phyloP scores from a whole-genome alignment of 371 early-diverging fungal species.

The Mucor circinelloides region DNA sequence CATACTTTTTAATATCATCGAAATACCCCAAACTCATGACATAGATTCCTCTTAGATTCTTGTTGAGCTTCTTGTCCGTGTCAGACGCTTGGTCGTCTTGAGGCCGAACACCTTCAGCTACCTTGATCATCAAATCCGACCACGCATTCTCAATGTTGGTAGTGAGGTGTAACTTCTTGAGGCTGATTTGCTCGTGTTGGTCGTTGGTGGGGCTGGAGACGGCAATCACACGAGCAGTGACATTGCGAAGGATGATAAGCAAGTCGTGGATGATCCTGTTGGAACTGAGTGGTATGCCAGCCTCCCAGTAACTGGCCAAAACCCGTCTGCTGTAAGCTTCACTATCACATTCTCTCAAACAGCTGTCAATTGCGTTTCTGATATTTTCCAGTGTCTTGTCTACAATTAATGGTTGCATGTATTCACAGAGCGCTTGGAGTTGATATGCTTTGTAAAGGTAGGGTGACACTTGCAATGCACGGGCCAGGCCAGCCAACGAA shows the following conservation, averaged over 20 bases:
- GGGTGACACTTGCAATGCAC: constrained; percentile 56
- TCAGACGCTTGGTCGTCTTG: constrained; percentile 10
- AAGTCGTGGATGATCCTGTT: constrained; percentile 52
- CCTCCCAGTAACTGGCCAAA: constrained; percentile 42
- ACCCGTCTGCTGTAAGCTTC: constrained; percentile 26
- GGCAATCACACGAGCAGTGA: constrained; percentile 44
- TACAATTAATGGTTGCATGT: constrained; percentile 49
- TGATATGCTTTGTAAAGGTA: constrained; percentile 43
- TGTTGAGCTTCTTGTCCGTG: constrained; percentile 30
- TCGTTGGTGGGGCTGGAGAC: constrained; percentile 3
- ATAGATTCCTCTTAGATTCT: constrained; percentile 42
- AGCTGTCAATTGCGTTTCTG: constrained; percentile 42
- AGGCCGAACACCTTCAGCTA: constrained; percentile 23
- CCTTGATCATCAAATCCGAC: constrained; percentile 36
- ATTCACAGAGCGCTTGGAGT: constrained; percentile 43
- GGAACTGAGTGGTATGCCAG: constrained; percentile 42
- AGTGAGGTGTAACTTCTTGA: constrained; percentile 19
- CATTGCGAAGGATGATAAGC: constrained; percentile 50
- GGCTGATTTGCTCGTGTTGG: constrained; percentile 10
- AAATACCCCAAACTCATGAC: constrained; percentile 59
- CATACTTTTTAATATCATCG: constrained; percentile 48
- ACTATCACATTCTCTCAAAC: constrained; percentile 26
- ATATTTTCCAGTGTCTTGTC: constrained; percentile 44
- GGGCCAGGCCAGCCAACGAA: constrained; percentile 58
- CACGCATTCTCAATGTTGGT: constrained; percentile 42